Percentiles rank a stretch among this genome's conserved stretches.
Evolutionary conservation across 2,329 filamentous ascomycete species (phyloP).

Genomic region (Colletotrichum sp.): DNA sequence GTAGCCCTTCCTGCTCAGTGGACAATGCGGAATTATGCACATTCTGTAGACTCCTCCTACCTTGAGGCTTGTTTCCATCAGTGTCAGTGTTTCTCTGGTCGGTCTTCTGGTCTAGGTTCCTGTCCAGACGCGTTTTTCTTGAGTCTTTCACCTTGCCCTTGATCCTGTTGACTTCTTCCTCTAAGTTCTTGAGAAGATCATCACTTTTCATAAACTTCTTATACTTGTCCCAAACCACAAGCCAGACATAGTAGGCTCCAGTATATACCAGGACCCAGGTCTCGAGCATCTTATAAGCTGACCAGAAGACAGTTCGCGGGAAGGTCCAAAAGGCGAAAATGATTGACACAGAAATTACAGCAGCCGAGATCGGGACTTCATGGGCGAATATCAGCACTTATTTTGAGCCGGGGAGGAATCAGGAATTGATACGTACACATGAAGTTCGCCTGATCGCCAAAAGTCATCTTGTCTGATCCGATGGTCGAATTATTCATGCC

Average conservation of each 20-base stretch:
- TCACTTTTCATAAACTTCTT: background rate
- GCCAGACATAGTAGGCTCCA: background rate
- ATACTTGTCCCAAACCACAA: background rate
- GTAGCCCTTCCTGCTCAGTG: too few relatives aligned
- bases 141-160: background rate
- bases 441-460: conserved; percentile 20
- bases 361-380: conserved; percentile 21
- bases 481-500: conserved; percentile 40
- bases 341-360: conserved; percentile 22
- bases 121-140: background rate
- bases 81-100: too few relatives aligned
- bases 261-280: background rate
- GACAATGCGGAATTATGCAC: too few relatives aligned
- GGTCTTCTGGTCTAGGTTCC: background rate
- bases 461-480: conserved; percentile 21
- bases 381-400: too few relatives aligned
- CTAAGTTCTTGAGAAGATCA: background rate
- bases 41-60: too few relatives aligned
- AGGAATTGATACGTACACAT: conserved; percentile 24
- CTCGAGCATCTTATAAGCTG: background rate
- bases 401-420: too few relatives aligned
- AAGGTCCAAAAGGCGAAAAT: conserved; percentile 15
- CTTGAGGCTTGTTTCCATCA: too few relatives aligned
- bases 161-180: background rate
- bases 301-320: background rate